Evolutionary conservation across 2,329 filamentous ascomycete species (phyloP), one percentile per base, ranked within the genome.

Genomic region (Westerdykella sp.): DNA sequence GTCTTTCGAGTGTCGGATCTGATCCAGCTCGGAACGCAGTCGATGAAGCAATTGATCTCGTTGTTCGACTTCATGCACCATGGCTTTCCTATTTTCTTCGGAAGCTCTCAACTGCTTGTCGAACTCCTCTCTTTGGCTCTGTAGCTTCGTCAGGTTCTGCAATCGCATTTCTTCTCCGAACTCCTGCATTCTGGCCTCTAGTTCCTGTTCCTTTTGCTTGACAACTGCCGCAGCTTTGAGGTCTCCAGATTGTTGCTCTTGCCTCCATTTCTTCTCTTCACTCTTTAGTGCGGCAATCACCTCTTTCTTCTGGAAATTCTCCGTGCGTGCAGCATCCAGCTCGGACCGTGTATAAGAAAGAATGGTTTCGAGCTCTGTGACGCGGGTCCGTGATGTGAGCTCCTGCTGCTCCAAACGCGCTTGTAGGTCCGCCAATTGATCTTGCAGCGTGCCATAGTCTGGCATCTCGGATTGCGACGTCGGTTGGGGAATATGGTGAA

Each of bases 361-460:
- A 11, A 65, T 54, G 3, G 63, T 63, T 37, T 65, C 62, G 23
- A 66, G 57, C 40, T 66, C 59, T 2, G 54, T 59, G 22, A 65
- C 63, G 32, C 62, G 60, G 12, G 55, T 58, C 22, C 53, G 53
- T 10, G 60, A 57, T 12, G 52, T 45, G 3, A 54, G 37, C 31
- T 63, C 54, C 37, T 64, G 60, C 34, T 58, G 55, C 25, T 60
- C 52, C 3, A 65, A 41, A 13, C 48, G 55, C 7, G 52, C 41
- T 37, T 60, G 55, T 15, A 65, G 40, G 6, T 57, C 56, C 6
- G 49, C 49, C 16, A 63, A 45, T 42, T 55, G 53, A 32, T 48
- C 43, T 5, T 42, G 53, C 11, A 56, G 30, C 16, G 38, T 39
- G 12, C 54, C 39, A 28, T 48, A 43, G 14, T 51, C 53, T 35